Conservation (phyloP, 192 early-diverging fungal species). For the Entomortierella lignicola region DNA sequence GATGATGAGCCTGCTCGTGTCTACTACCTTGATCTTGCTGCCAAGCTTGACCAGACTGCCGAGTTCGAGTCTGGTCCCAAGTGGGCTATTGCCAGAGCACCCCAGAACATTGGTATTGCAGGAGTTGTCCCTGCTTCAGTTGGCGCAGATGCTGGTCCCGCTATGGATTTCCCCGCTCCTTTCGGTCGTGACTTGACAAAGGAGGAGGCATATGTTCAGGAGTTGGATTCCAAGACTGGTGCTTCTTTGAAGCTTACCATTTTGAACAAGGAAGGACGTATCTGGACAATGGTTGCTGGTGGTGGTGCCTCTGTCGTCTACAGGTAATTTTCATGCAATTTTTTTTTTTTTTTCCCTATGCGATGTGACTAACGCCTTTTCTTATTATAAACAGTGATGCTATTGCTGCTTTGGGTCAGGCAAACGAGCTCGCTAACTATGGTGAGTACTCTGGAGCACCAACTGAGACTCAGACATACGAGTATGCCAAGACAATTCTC, state of each 20-base stretch:
- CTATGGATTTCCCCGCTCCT: constrained; percentile 97
- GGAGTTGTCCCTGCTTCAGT: constrained; percentile 26
- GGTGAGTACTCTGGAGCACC: constrained; percentile 99
- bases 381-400: constrained; percentile 75
- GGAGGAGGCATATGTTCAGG: constrained; percentile 98
- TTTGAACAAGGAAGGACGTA: constrained; percentile 93
- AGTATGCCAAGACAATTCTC: constrained; percentile 98
- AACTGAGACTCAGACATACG: constrained; percentile 98
- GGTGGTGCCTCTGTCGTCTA: constrained; percentile 99
- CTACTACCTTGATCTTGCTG: constrained; percentile 95
- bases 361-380: not conserved
- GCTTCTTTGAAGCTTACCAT: constrained; percentile 98
- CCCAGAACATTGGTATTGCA: constrained; percentile 63
- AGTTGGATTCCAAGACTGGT: constrained; percentile 98
- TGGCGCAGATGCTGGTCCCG: constrained; percentile 78
- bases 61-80: constrained; percentile 97
- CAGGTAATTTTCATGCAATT: constrained; percentile 36
- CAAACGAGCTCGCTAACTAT: constrained; percentile 97
- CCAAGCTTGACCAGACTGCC: constrained; percentile 98
- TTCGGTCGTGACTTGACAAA: constrained; percentile 96
- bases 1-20: constrained; percentile 73
- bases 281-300: constrained; percentile 99
- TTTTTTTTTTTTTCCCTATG: constrained; percentile 6
- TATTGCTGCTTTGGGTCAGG: constrained; percentile 94
- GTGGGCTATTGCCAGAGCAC: constrained; percentile 90